Evolutionary conservation across 306 rosid genomes (phyloP), one percentile per base, ranked within the genome.

Genomic region (Quillaja saponaria): DNA sequence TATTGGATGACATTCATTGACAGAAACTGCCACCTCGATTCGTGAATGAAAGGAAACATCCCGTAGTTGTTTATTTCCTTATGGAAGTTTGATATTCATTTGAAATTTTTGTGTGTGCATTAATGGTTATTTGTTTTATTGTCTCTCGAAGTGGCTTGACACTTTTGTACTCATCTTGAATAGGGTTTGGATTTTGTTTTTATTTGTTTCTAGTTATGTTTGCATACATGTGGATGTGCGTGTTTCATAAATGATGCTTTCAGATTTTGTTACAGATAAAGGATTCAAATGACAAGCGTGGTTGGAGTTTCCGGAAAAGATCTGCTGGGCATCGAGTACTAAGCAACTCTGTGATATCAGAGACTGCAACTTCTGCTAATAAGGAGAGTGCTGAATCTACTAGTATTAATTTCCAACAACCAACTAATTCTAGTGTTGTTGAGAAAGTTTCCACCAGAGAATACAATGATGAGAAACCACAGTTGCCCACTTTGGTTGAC

Each of bases 271-370:
- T 78, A 8, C 69, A 94, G 97, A 64, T 67, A 56, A 89, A 87
- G 81, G 85, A 71, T 52, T 70, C 99, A 7, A 73, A 57, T 60
- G 99, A 89, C 60, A 94, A 87, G 73, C 82, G 96, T 7, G 82
- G 97, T 54, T 94, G 99, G 99, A 94, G 97, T 81, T 94, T 94
- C 50, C 82, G 91, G 35, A 94, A 94, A 81, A 87, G 78, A 66
- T 85, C 99, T 72, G 80, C 85, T 7, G 79, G 81, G 70, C 95
- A 89, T 64, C 87, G 96, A 16, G 96, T 94, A 74, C 91, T 94
- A 35, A 94, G 96, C 86, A 87, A 87, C 80, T 81, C 87, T 35
- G 99, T 75, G 60, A 78, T 67, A 35, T 48, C 84, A 15, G 97
- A 89, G 73, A 57, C 77, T 38, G 67, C 87, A 11, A 41, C 82